Base-by-base conservation (phyloP, 2,329 filamentous ascomycete genomes). In the Stagonosporopsis rhizophila region DNA sequence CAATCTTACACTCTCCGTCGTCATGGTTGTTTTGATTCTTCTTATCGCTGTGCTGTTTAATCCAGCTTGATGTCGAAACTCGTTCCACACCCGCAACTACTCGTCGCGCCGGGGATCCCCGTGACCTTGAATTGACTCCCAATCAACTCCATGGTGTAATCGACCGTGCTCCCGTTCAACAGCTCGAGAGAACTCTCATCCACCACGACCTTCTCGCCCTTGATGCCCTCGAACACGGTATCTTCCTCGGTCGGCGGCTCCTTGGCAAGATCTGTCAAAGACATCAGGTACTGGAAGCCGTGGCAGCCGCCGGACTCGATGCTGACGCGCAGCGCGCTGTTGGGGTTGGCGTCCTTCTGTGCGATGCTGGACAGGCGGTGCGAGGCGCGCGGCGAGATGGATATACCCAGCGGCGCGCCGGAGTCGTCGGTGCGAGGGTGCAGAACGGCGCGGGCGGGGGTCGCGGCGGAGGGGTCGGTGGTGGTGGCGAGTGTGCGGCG, bases 261-360 rank as follows among this genome's bases (percentile, higher is more conserved):
- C 23, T 84, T 72, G 46, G 85, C 81, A 15, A 89, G 77, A 49
- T 86, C 82, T 2, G 91, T 89, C 4, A 98, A 83, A 15, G 88
- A 91, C 91, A 99, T 96, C 42, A 96, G 80, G 73, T 99, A 99
- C 75, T 99, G 95, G 76, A 99, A 99, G 45, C 95, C 95, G 77
- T 99, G 95, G 76, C 95, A 99, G 52, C 95, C 95, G 61, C 95
- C 95, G 53, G 89, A 92, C 72, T 96, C 92, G 56, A 99, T 93
- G 59, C 90, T 89, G 64, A 99, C 90, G 48, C 94, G 90, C n/a
- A 99, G 84, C 22, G 92, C 91, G 28, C 96, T 85, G 69, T 90
- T 82, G 2, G 91, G 91, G 73, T 96, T 96, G 59, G 67, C 57
- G 64, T 76, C 82, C 56, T 58, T 81, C 57, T 65, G 75, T 60